Evolutionary conservation across 2,329 filamentous ascomycete species (phyloP), one percentile per base, ranked within the genome.

Genomic region (Xylariaceae sp.): DNA sequence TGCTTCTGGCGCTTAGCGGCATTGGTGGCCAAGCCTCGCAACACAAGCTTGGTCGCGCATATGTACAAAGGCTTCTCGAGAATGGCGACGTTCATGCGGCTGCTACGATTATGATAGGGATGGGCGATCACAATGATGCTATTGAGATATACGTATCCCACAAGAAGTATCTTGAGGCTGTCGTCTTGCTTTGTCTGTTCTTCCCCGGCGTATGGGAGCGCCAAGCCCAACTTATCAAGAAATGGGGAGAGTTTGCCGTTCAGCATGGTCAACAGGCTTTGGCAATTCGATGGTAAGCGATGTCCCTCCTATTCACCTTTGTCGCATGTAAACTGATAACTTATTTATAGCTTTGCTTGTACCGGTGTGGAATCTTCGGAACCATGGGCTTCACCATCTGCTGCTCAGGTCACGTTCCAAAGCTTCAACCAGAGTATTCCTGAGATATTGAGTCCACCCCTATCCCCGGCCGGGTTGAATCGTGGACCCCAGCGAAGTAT

Each of bases 71-170:
- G 40, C 75, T 98, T 1, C 76, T 98, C 1, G 90, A 94, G 64
- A 88, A 85, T 52, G 90, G 89, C 22, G 93, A 98, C 58, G 74
- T 96, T 2, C 91, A 98, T 62, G 89, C 89, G 1, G 90, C 93
- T 5, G 91, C 90, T 16, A 92, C 92, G 0, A 92, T 97, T 51
- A 82, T 98, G 66, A 82, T 98, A 25, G 90, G 91, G 12, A 82
- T 98, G 67, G 91, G 91, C 2, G 92, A 97, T 61, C 76, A 88
- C 56, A 92, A 94, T 54, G 92, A 98, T 64, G 93, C 93, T 1
- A 91, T 98, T 48, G 93, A 98, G 66, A 86, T 96, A 22, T 98
- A 98, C 59, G 82, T 95, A 23, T 95, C 91, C 10, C 89, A 93
- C 54, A 89, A 85, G 64, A 84, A 85, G 59, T 95, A 85, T 64